Evolutionary conservation across 208 protist species (phyloP), one percentile per base, ranked within the genome.

Genomic region (Acanthamoeba healyi): DNA sequence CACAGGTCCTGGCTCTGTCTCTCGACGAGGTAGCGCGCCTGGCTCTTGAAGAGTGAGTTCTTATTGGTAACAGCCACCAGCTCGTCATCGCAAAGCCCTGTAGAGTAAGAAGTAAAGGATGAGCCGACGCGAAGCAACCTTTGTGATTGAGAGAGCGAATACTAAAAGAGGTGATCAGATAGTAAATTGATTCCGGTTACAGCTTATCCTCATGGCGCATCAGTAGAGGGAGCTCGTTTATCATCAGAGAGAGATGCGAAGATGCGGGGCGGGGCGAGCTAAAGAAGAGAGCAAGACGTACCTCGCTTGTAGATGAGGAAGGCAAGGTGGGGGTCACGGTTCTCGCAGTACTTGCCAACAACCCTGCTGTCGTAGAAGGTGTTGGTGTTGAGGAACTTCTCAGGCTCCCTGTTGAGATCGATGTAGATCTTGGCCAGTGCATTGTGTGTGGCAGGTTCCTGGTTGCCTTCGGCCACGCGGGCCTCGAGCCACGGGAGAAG

Each of bases 391-490:
- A 99, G 98, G 97, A 99, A 99, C 51, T 98, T 93, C 95, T 99
- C 99, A 51, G 99, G 96, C 88, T 97, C 98, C 84, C 99, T 97
- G 95, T 99, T 99, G 70, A 97, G 97, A 95, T 99, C 99, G n/a
- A 99, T 98, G 97, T 99, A 99, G 92, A 99, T 99, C 98, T 99
- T 99, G 36, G 98, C 99, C 4, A 99, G 96, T 5, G 99, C 99
- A 94, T 99, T 99, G 98, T 99, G 99, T 12, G 99, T 97, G 49
- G 98, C 97, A 2, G 97, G 82, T 89, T 99, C 99, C 93, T 98
- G 98, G 95, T 98, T 98, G 91, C 99, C 99, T 95, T 99, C 98
- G 70, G 22, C 44, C 22, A 98, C 94, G 94, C 99, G 98, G 38
- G 97, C 97, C 97, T 99, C 99, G 63, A 99, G 98, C 98, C 99